Base-by-base conservation (phyloP, 768 basidiomycete genomes). In the Lyophyllum atratum region DNA sequence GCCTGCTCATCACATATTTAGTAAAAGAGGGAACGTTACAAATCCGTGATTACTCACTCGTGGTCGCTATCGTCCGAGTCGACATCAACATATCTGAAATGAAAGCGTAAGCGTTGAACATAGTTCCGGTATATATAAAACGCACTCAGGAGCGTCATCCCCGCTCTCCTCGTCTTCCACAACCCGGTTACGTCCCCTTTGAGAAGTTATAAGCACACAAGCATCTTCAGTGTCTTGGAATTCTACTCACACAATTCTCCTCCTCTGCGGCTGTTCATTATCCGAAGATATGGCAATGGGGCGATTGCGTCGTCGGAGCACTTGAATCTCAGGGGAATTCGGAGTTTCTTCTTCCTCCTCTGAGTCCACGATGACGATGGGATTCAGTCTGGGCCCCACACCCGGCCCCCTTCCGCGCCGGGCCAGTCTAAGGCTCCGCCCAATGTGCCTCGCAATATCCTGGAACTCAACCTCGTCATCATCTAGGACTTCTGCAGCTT, bases 51-150 rank as follows among this genome's bases (percentile, higher is more conserved):
- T 29, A 45, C 52, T 60, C 40, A 60, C 59, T 54, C 55, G 17
- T 49, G 22, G 12, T 51, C 49, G 28, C 48, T 57, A 4, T 60
- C 55, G 15, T 52, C 55, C n/a, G 54, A 52, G 24, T 26, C 22
- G 15, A 17, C 37, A 21, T 25, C 6, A 22, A 28, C 25, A 19
- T 26, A 17, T 42, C 42, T 43, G 12, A 24, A 26, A 14, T 50
- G 22, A 29, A 19, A 26, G 22, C 14, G 11, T 42, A n/a, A 34
- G n/a, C 11, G 22, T 28, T 25, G 45, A 9, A n/a, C 15, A 12
- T 47, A 15, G 19, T 48, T 21, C 43, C 37, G 8, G 22, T 8
- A 44, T 22, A 29, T 33, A 4, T 28, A 33, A 24, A 14, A 47
- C 46, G 28, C 26, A 47, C 46, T 29, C 28, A 7, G 15, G 28